Evolutionary conservation across 176 grass and related monocot genomes (phyloP).

Genomic region (Zoysia japonica): DNA sequence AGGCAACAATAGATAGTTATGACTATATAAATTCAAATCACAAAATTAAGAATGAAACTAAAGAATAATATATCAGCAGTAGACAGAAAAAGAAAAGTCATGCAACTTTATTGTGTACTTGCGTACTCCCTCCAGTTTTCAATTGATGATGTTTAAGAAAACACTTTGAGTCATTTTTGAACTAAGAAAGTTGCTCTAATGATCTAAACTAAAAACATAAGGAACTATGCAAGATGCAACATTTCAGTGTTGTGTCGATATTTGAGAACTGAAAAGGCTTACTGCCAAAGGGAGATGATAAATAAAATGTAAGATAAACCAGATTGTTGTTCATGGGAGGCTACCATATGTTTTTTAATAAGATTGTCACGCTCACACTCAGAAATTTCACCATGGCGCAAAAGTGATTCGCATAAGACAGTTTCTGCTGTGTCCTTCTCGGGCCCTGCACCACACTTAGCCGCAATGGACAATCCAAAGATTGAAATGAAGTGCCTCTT

Average conservation of each 20-base stretch:
- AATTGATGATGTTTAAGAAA: neutral
- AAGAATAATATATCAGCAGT: neutral
- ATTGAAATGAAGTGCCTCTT: slow-evolving; percentile 85
- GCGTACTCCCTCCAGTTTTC: neutral
- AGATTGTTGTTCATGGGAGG: slow-evolving; percentile 21
- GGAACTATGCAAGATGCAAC: neutral
- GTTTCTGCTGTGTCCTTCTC: slow-evolving; percentile 72
- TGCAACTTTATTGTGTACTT: neutral
- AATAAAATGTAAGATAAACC: slow-evolving; percentile 18
- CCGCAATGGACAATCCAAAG: slow-evolving; percentile 77
- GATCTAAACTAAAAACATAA: neutral
- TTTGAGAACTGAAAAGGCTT: neutral
- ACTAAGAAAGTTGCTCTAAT: neutral
- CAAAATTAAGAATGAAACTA: slow-evolving; percentile 15
- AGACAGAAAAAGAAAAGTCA: slow-evolving; percentile 14
- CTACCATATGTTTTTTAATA: slow-evolving; percentile 95
- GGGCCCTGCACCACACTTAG: slow-evolving; percentile 57
- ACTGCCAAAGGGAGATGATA: neutral
- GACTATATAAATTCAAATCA: slow-evolving; percentile 23
- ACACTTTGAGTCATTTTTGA: neutral
- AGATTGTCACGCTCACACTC: slow-evolving; percentile 88
- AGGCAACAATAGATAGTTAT: neutral
- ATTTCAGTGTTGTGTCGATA: neutral
- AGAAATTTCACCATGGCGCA: slow-evolving; percentile 80
- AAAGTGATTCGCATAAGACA: slow-evolving; percentile 72